Percentiles rank a stretch among this genome's conserved stretches.
Evolutionary conservation across 2,329 filamentous ascomycete species (phyloP).

Genomic region (Xylariaceae sp.): DNA sequence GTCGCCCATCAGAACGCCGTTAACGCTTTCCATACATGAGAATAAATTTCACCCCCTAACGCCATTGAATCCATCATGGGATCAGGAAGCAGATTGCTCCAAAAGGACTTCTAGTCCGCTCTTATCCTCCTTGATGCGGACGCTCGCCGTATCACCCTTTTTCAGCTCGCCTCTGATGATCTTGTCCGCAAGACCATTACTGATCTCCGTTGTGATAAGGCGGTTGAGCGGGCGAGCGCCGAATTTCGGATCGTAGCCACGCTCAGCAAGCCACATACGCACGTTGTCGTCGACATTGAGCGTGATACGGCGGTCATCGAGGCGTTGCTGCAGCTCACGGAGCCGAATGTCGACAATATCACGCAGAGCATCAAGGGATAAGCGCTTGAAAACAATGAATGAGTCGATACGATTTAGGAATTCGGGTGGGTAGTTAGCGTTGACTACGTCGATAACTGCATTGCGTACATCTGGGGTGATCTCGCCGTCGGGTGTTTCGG

Average conservation of each 20-base stretch:
- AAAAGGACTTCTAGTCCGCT: constrained; percentile 59
- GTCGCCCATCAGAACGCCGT: too few species aligned
- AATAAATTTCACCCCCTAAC: background rate
- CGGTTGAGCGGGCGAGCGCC: constrained; percentile 91
- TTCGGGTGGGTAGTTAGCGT: constrained; percentile 78
- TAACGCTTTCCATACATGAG: too few species aligned
- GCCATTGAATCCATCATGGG: background rate
- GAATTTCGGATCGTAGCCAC: constrained; percentile 89
- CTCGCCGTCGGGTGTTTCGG: constrained; percentile 67
- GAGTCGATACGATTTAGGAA: constrained; percentile 97
- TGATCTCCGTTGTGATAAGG: constrained; percentile 87
- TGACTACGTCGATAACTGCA: constrained; percentile 88
- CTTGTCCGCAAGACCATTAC: constrained; percentile 85
- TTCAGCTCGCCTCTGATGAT: constrained; percentile 87
- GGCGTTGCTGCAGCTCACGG: constrained; percentile 78
- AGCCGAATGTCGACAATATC: constrained; percentile 95
- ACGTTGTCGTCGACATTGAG: constrained; percentile 74
- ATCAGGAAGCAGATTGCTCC: constrained; percentile 9
- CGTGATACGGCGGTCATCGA: constrained; percentile 84
- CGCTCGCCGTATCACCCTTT: constrained; percentile 73
- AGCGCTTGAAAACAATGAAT: constrained; percentile 93
- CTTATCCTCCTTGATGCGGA: constrained; percentile 69
- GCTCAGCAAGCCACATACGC: constrained; percentile 84
- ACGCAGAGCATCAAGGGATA: constrained; percentile 77
- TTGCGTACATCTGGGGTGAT: constrained; percentile 75